Base-by-base conservation (phyloP, 495 filamentous ascomycete species). In the Daldinia concentrica region DNA sequence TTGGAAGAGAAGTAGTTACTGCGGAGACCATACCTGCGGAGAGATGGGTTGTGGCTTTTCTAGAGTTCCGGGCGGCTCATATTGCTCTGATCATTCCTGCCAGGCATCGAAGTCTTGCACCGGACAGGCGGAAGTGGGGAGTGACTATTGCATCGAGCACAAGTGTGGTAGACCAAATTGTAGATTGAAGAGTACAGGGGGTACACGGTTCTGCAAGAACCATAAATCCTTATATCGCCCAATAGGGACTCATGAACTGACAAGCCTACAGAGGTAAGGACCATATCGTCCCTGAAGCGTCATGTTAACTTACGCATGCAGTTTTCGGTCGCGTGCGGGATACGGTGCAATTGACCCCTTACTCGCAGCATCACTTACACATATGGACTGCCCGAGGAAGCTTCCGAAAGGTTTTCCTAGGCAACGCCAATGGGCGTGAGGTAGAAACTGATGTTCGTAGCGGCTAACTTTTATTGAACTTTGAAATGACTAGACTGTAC, bases 11-110 rank as follows among this genome's bases (percentile, higher is more conserved):
- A 73, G 71, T 27, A 73, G 66, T 22, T 73, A 66, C 58, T 73
- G 71, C 43, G 65, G 69, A 43, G 71, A 73, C 30, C 71, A 73
- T 36, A 73, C 71, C 15, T 73, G 71, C 26, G 71, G 71, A 29
- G 71, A 73, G 43, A 69, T 73, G 71, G 71, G 71, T 37, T 73
- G 71, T 30, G 71, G 71, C 14, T 73, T 69, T 12, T 34, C 71
- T 8, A 62, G 65, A 26, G 15, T 54, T n/a, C 24, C 71, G 4
- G 66, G 66, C 17, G 71, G 71, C 37, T 73, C 71, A 4, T 73
- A 73, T 37, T 73, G 71, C 39, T 15, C 58, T 15, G 71, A 73
- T 29, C 71, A 73, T 36, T 73, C 71, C 26, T 73, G 71, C 36
- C 71, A 73, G 36, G 71, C 62, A 5, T 69, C 66, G 4, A 62